A percentile compares a stretch with the other conserved stretches of the same genome.
Conservation (phyloP, 352 stramenopile genomes). For the Globisporangium nagaii region DNA sequence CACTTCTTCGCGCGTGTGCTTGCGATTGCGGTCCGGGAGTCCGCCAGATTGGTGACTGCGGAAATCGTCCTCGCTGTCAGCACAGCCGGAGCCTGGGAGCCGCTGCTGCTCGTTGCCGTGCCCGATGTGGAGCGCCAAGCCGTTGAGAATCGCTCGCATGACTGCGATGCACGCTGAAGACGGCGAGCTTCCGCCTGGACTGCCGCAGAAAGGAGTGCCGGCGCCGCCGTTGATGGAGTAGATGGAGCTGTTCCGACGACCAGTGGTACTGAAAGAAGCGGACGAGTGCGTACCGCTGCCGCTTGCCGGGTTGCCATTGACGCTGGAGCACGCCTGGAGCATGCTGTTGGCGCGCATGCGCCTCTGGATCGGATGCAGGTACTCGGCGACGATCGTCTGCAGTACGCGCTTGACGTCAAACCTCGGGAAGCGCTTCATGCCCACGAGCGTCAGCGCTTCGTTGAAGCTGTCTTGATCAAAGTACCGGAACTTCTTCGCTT, state of each 20-base stretch:
- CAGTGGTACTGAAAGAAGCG: neutral
- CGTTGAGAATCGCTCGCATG: conserved; percentile 43
- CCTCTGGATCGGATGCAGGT: conserved; percentile 36
- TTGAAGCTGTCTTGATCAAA: conserved; percentile 70
- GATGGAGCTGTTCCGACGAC: neutral
- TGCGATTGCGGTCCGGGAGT: conserved; percentile 14
- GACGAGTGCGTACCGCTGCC: neutral
- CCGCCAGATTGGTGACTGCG: neutral
- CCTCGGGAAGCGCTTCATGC: conserved; percentile 53
- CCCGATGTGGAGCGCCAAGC: conserved; percentile 36
- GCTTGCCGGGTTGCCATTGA: no score
- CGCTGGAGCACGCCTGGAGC: neutral
- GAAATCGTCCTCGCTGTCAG: neutral
- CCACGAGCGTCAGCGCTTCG: conserved; percentile 60
- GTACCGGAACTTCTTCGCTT: conserved; percentile 48
- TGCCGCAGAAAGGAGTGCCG: conserved; percentile 14
- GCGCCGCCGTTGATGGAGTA: neutral
- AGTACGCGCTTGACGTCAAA: conserved; percentile 46
- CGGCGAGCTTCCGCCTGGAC: conserved; percentile 13
- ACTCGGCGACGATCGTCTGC: conserved; percentile 47
- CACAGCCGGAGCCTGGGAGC: conserved; percentile 1
- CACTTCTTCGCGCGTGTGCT: conserved; percentile 44
- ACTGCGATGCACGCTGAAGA: conserved; percentile 21
- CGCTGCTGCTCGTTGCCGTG: conserved; percentile 17
- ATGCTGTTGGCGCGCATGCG: conserved; percentile 14